Base-by-base conservation (phyloP, 495 filamentous ascomycete species). In the Podospora australis region DNA sequence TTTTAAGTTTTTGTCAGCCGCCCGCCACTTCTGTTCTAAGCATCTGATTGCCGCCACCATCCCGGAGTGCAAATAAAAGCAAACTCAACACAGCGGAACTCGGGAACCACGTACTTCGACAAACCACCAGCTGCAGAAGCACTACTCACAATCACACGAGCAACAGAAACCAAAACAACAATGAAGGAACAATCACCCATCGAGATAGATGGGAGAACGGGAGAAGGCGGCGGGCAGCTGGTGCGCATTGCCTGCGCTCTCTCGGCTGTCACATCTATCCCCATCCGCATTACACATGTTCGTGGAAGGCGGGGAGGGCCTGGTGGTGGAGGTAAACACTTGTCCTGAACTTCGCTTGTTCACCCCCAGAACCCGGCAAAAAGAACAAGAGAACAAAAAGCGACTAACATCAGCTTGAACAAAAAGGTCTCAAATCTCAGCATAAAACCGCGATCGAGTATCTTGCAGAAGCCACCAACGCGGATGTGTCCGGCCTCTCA, bases 161-260 rank as follows among this genome's bases (percentile, higher is more conserved):
- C 32, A 41, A 3, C 8, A 36, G 16, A 44, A 21, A 46, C 22
- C 36, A 11, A 10, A 41, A 35, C 23, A 17, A 21, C 29, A 23
- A 5, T 29, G n/a, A 49, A 55, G 9, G 5, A 48, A 11, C 62
- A 54, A 32, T 46, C 49, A 4, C 21, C 67, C 19, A 51, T 72
- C 13, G 55, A 65, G 43, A 63, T 90, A 6, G 83, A 88, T 52
- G 87, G 86, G 26, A 65, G 75, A 36, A 86, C 78, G 1, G 86
- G 90, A 10, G 89, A 94, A 69, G 88, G 89, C 29, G 89, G 88
- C 24, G 89, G 88, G 7, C 88, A 95, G 62, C 70, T 95, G 1
- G 75, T 92, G 23, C 78, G 89, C 38, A 73, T 87, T 35, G 86
- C 86, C 1, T 64, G 86, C 24, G 78, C 76, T 8, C 65, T 95